Base-by-base conservation (phyloP, 768 basidiomycete species). In the Phlebiopsis gigantea region DNA sequence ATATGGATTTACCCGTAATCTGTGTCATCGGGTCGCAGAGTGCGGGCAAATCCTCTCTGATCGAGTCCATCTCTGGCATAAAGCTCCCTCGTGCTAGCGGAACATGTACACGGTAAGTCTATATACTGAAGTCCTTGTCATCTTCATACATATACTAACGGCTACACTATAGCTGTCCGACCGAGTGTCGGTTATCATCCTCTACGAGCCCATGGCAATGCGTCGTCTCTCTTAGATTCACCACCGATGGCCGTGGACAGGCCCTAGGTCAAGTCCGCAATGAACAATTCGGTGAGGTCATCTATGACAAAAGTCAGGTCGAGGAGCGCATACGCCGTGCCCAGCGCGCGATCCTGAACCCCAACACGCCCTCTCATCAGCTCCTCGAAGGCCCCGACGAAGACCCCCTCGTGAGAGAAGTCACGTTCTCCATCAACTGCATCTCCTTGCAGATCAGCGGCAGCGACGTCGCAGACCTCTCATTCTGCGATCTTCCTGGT, bases 41-140 rank as follows among this genome's bases (percentile, higher is more conserved):
- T 44, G 85, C 85, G 0, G 88, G 88, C 0, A 90, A 90, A 62
- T 88, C 86, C 0, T 90, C 88, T 0, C 74, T 90, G 4, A 89
- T 90, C 10, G 88, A 90, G 61, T 79, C 85, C 0, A 88, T 90
- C 45, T 87, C 86, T 0, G 85, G 87, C 0, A 80, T 90, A 17
- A 85, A 79, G 0, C 71, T 90, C 0, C 87, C 87, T 22, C 77
- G 87, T 9, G 84, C 84, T 0, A 74, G 81, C n/a, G 88, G 88
- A 0, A 89, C 88, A 0, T 90, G 88, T 58, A 91, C 88, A 0
- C 76, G 88, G 88, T 83, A 26, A 1, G 31, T 30, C 8, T 15
- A 19, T n/a, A 10, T 21, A 14, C 9, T 24, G 12, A 17, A 41
- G 12, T 4, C 4, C 1, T 31, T 43, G 25, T 39, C 15, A 8